Evolutionary conservation across 768 basidiomycete species (phyloP), one percentile per base, ranked within the genome.

Genomic region (Serpula lacrymans): DNA sequence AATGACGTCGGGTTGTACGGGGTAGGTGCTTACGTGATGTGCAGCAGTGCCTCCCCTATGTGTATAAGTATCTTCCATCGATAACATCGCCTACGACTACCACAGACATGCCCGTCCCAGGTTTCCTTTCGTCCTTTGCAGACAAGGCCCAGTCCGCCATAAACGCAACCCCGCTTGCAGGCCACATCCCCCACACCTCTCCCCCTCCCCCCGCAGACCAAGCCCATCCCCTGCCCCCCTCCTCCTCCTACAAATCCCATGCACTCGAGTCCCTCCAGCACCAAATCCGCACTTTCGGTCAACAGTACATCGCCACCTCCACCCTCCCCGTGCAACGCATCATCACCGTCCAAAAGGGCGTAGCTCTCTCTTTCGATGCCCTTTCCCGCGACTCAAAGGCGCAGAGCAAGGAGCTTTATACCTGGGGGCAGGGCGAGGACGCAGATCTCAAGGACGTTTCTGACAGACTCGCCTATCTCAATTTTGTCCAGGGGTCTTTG

Each of bases 341-440:
- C 43, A 82, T 92, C 47, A 91, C 89, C 0, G 65, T 75, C 5
- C 75, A 78, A 58, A 92, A 91, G 59, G 83, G 88, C 4, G 68
- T 90, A 12, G 80, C 83, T 14, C 72, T 92, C 49, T 86, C 88
- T 59, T 74, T 77, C 52, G 84, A 89, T 49, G 72, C 70, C 42
- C 60, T 82, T 22, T 68, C 80, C 3, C 77, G 83, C 48, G 81
- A 88, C 52, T 54, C 72, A 6, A 82, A 89, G 55, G 64, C 75
- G 1, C 79, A 82, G 55, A 87, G 86, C 72, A 91, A 90, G 62
- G 90, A 91, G 45, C 65, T 91, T 18, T 92, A 88, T 52, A 77
- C 75, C 11, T 92, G 88, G 88, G 88, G 89, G 10, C 88, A 90
- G 57, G 53, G 57, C 1, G 83, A 90, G 51, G 59, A 64, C 5